Evolutionary conservation across 306 rosid genomes (phyloP), one percentile per base, ranked within the genome.

Genomic region (Begonia fuchsioides): DNA sequence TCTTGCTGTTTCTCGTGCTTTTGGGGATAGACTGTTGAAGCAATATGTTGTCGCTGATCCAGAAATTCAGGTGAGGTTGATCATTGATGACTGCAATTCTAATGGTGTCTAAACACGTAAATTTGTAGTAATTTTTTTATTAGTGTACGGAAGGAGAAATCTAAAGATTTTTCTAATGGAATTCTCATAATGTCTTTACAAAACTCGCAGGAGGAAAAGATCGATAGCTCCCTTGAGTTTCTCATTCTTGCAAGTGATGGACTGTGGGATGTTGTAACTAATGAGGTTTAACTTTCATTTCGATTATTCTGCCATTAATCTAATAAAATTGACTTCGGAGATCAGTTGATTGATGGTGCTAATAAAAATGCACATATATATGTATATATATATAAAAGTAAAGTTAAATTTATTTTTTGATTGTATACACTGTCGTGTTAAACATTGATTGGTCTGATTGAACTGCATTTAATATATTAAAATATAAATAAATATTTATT

Each of bases 1-100:
- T 55, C 93, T 86, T 52, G 95, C 95, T 13, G 93, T 86, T 43
- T 86, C 95, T 46, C 95, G 95, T 60, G 93, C 95, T 50, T 86
- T 86, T 65, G 95, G 95, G 52, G 95, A 86, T 59, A 86, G 72
- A 61, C 70, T 81, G 65, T 82, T 86, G 32, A 81, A 78, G 65
- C 95, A 78, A 12, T 86, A 58, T 49, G 95, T 86, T 38, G 86
- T 86, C 62, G 95, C 95, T 51, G 95, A 86, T 60, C 95, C 95
- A 17, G 95, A 86, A 67, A 86, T 86, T 66, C 77, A 78, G 95
- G 95, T 85, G 35, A n/a, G 17, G 95, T 93, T 85, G 35, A n/a
- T 14, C 14, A 3, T 41, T 41, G 45, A 26, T 26, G 35, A 4
- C 35, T 26, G 35, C 5, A 26, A 4, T 4, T 26, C 35, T 26